These are phyloP conservation scores for Ogataea haglerorum DNA, from an alignment of 805 yeast species.

Conservation along the genomic window DNA sequence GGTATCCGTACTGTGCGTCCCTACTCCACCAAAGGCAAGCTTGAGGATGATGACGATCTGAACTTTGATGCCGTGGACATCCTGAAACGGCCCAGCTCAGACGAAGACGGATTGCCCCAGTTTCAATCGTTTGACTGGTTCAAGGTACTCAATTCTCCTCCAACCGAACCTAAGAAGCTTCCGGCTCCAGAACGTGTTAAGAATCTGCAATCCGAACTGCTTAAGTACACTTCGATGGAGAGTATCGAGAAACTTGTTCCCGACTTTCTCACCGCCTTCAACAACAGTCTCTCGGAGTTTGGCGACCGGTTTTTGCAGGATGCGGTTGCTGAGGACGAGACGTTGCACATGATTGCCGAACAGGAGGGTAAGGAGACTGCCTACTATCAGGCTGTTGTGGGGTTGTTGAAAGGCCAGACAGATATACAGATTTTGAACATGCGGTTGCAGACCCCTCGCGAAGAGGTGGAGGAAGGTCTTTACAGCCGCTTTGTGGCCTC, in stretches of 20 bases:
- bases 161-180: not conserved
- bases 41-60: constrained; percentile 25
- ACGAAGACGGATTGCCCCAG: not conserved
- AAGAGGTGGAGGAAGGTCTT: constrained; percentile 9
- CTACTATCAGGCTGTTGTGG: constrained; percentile 19
- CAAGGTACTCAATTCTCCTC: constrained; percentile 5
- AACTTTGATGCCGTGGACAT: constrained; percentile 13
- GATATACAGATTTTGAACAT: constrained; percentile 12
- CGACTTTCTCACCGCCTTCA: constrained; percentile 16
- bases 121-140: constrained; percentile 13
- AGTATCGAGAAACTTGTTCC: constrained; percentile 17
- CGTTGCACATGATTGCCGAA: constrained; percentile 12
- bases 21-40: constrained; percentile 15
- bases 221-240: constrained; percentile 14
- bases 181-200: constrained; percentile 5
- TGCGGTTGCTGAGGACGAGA: constrained; percentile 14
- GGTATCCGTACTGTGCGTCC: not conserved
- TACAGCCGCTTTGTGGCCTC: constrained; percentile 13
- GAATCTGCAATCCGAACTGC: constrained; percentile 14
- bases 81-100: not conserved
- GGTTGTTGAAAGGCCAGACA: constrained; percentile 15
- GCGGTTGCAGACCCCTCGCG: constrained; percentile 12
- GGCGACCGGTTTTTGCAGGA: constrained; percentile 21
- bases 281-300: constrained; percentile 15
- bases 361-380: constrained; percentile 16